phyloP scores from a whole-genome alignment of 306 rosid genomes.

The Pyrus communis region DNA sequence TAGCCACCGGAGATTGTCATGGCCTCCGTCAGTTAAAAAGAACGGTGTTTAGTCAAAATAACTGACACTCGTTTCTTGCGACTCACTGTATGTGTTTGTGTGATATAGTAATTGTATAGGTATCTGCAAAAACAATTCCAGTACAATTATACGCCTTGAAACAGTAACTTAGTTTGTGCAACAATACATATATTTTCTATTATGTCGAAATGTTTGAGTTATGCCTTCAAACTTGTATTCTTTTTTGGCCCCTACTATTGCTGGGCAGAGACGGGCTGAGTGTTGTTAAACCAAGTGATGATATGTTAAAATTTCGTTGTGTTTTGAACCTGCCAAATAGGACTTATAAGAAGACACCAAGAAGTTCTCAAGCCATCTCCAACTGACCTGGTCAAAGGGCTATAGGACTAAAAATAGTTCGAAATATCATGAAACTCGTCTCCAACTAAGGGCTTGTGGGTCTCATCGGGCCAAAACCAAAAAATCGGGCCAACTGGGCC shows the following conservation, averaged over 20 bases:
- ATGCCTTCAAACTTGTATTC: not conserved
- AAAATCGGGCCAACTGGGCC: no score
- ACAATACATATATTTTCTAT: not conserved
- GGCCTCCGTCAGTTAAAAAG: constrained; percentile 50
- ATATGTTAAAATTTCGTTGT: no score
- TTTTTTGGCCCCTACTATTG: not conserved
- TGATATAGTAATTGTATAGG: constrained; percentile 6
- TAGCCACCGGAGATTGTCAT: constrained; percentile 42
- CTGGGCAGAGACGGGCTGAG: no score
- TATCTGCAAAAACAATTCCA: not conserved
- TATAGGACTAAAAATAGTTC: no score
- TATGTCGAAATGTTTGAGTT: not conserved
- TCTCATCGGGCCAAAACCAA: no score
- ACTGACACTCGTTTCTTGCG: not conserved
- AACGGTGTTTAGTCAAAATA: constrained; percentile 22
- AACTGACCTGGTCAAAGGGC: no score
- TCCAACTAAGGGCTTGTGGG: no score
- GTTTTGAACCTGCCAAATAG: not conserved
- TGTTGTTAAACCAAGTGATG: no score
- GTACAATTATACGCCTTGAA: not conserved
- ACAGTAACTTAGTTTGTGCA: not conserved
- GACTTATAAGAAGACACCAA: not conserved
- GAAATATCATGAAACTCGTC: no score
- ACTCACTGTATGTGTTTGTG: constrained; percentile 8
- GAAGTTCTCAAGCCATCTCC: not conserved